phyloP scores from a whole-genome alignment of 345 rosid genomes.

The Durio zibethinus region DNA sequence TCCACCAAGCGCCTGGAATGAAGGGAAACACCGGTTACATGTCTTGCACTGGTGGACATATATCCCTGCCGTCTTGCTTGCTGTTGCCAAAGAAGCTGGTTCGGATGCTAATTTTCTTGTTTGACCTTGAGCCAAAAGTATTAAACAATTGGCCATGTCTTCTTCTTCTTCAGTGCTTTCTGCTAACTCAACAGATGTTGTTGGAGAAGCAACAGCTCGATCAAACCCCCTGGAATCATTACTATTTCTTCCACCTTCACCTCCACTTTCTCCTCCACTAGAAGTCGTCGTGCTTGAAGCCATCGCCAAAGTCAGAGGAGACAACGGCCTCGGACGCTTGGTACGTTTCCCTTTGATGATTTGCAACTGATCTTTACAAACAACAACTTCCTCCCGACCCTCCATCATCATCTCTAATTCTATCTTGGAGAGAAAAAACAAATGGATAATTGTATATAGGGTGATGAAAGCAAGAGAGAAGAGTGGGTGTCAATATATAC shows the following conservation, averaged over 20 bases:
- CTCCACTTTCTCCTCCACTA: conserved; percentile 17
- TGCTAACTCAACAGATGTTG: conserved; percentile 22
- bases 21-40: conserved; percentile 68
- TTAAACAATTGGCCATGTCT: conserved; percentile 63
- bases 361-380: conserved; percentile 20
- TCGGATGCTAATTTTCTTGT: background rate
- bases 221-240: conserved; percentile 12
- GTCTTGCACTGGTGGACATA: conserved; percentile 74
- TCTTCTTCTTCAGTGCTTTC: conserved; percentile 42
- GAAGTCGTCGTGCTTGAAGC: conserved; percentile 23
- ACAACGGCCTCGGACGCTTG: conserved; percentile 55
- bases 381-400: conserved; percentile 30
- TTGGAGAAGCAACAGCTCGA: conserved; percentile 7
- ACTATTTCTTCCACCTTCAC: conserved; percentile 24
- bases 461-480: background rate
- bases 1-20: conserved; percentile 95
- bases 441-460: background rate
- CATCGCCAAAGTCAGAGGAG: conserved; percentile 38
- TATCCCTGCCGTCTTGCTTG: conserved; percentile 17
- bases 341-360: conserved; percentile 68
- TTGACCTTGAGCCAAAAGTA: conserved; percentile 54
- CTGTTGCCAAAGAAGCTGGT: background rate
- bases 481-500: no score
- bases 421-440: background rate
- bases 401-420: conserved; percentile 22